phyloP scores from a whole-genome alignment of 352 stramenopile genomes.

The Plasmopara viticola region DNA sequence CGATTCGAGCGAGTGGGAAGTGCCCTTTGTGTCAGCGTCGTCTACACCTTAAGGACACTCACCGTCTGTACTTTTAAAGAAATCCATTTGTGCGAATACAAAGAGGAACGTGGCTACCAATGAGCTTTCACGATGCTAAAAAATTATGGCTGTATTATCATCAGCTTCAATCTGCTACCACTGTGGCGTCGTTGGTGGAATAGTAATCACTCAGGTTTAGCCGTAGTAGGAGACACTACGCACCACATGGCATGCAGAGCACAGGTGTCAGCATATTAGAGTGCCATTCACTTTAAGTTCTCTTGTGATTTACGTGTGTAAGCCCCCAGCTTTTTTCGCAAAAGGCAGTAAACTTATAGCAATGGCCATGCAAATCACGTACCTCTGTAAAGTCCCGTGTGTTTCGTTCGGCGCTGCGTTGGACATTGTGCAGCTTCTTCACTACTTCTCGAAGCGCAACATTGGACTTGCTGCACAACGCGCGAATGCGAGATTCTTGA shows the following conservation, averaged over 20 bases:
- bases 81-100: not conserved
- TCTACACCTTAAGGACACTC: conserved; percentile 60
- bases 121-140: not conserved
- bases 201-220: conserved; percentile 58
- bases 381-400: conserved; percentile 43
- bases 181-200: conserved; percentile 5
- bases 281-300: conserved; percentile 14
- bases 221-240: conserved; percentile 47
- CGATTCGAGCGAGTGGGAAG: conserved; percentile 62
- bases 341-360: not conserved
- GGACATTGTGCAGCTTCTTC: conserved; percentile 20
- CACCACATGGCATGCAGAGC: conserved; percentile 10
- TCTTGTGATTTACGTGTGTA: not conserved
- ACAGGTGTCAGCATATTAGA: conserved; percentile 24
- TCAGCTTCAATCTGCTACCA: conserved; percentile 4
- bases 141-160: not conserved
- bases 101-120: conserved; percentile 5
- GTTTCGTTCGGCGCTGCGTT: conserved; percentile 17
- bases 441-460: conserved; percentile 18
- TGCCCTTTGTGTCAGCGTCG: conserved; percentile 68
- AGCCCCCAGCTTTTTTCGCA: not conserved
- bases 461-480: conserved; percentile 26
- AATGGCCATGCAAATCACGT: conserved; percentile 9
- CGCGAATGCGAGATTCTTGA: conserved; percentile 10
- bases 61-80: conserved; percentile 72